Conservation (phyloP, 2,329 filamentous ascomycete species). For the Aspergillus carbonarius region DNA sequence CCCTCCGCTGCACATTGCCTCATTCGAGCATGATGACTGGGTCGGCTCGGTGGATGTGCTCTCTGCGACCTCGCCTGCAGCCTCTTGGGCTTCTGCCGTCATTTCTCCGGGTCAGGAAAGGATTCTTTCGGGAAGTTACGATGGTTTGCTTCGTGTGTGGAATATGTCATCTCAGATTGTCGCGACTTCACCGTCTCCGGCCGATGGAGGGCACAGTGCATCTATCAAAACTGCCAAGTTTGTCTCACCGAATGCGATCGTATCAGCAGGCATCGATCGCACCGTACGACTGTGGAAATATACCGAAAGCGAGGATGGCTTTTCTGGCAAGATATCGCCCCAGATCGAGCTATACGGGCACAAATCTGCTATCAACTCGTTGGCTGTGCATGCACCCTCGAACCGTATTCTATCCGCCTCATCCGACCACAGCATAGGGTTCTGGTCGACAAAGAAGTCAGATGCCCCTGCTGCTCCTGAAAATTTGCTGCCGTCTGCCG, state of each 20-base stretch:
- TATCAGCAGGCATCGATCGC: constrained; percentile 79
- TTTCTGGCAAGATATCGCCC: constrained; percentile 65
- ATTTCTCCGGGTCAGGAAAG: constrained; percentile 61
- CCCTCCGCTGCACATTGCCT: constrained; percentile 83
- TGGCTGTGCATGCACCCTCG: constrained; percentile 71
- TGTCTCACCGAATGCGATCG: constrained; percentile 73
- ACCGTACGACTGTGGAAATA: constrained; percentile 91
- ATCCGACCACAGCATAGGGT: constrained; percentile 76
- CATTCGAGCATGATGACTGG: constrained; percentile 98
- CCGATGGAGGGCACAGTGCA: constrained; percentile 70
- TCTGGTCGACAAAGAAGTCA: constrained; percentile 82
- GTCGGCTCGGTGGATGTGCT: constrained; percentile 83
- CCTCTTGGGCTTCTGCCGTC: constrained; percentile 54
- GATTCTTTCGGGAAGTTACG: constrained; percentile 90
- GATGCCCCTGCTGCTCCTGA: constrained; percentile 72
- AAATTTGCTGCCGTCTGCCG: constrained; percentile 65
- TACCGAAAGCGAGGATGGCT: constrained; percentile 61
- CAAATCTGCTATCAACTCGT: constrained; percentile 67
- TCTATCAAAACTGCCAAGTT: constrained; percentile 82
- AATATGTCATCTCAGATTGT: constrained; percentile 82
- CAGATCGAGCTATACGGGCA: constrained; percentile 83
- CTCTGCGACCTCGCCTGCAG: constrained; percentile 64
- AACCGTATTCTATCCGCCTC: constrained; percentile 83
- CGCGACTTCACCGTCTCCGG: constrained; percentile 67
- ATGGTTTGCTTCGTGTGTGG: constrained; percentile 87